These are phyloP conservation scores for Aspergillus quadricinctus DNA, from an alignment of 2,329 filamentous ascomycete species.

Conservation along the genomic window DNA sequence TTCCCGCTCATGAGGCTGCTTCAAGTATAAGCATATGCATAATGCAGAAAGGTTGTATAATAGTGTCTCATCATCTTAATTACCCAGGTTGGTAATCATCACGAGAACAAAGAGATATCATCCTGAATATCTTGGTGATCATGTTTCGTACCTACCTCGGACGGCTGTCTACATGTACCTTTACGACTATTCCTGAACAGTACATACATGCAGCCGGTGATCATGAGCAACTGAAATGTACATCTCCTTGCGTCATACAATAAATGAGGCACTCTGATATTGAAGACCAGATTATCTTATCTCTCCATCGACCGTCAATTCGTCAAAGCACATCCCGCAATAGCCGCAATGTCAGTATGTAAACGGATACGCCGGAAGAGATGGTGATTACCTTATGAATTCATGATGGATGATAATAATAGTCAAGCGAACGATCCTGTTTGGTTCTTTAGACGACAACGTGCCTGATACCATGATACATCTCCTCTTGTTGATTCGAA, in stretches of 20 bases:
- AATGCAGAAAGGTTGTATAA: background rate
- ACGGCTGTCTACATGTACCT: background rate
- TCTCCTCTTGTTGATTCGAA: background rate
- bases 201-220: background rate
- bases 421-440: background rate
- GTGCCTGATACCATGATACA: background rate
- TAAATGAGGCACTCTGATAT: background rate
- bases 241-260: slow-evolving; percentile 13
- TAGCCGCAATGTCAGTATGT: slow-evolving; percentile 14
- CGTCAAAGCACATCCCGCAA: slow-evolving; percentile 9
- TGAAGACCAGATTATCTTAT: background rate
- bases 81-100: background rate
- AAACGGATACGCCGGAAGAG: slow-evolving; percentile 5
- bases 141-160: background rate
- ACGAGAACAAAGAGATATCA: background rate
- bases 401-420: background rate
- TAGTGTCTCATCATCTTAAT: background rate
- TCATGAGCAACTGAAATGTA: background rate
- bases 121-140: background rate
- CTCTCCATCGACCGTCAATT: background rate
- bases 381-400: background rate
- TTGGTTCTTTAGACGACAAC: slow-evolving; percentile 1
- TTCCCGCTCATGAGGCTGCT: background rate
- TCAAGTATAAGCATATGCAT: background rate
- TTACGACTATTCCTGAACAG: background rate